Percentiles rank a stretch among this genome's conserved stretches.
Conservation (phyloP, 176 grass and related monocot genomes). For the Musa schizocarpa region DNA sequence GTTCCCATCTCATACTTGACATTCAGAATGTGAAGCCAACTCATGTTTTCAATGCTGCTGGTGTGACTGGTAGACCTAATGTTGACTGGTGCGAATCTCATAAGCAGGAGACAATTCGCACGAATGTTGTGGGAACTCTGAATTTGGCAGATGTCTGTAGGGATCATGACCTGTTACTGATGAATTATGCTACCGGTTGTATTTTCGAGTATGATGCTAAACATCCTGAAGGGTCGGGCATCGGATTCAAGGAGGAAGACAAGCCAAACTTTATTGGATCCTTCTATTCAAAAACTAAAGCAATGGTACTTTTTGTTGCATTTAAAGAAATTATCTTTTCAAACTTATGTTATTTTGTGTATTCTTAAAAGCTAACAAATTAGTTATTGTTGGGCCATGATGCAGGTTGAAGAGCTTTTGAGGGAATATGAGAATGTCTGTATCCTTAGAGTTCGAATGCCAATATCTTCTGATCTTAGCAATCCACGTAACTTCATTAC, state of each 20-base stretch:
- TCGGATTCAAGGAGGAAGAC: conserved; percentile 21
- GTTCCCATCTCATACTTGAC: conserved; percentile 9
- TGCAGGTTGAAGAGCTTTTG: conserved; percentile 25
- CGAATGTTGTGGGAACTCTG: conserved; percentile 15
- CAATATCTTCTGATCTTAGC: conserved; percentile 13
- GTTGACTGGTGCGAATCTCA: conserved; percentile 21
- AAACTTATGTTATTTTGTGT: neutral
- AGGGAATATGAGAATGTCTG: conserved; percentile 23
- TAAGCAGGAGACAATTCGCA: conserved; percentile 14
- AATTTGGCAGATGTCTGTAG: conserved; percentile 20
- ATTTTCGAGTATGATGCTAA: conserved; percentile 18
- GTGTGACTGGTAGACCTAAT: conserved; percentile 21
- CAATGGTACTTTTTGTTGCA: neutral
- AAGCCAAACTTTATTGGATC: conserved; percentile 14
- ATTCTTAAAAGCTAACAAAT: neutral
- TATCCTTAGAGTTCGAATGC: conserved; percentile 19
- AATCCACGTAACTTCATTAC: conserved; percentile 19
- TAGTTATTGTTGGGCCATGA: neutral
- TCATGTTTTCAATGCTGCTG: conserved; percentile 22
- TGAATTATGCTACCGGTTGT: conserved; percentile 21
- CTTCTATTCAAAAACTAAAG: conserved; percentile 19
- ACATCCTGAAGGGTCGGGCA: conserved; percentile 14
- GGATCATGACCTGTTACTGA: conserved; percentile 8
- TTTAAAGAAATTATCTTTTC: neutral
- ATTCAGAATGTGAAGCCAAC: conserved; percentile 23